Evolutionary conservation across 306 rosid species (phyloP).

Genomic region (Fagus crenata): DNA sequence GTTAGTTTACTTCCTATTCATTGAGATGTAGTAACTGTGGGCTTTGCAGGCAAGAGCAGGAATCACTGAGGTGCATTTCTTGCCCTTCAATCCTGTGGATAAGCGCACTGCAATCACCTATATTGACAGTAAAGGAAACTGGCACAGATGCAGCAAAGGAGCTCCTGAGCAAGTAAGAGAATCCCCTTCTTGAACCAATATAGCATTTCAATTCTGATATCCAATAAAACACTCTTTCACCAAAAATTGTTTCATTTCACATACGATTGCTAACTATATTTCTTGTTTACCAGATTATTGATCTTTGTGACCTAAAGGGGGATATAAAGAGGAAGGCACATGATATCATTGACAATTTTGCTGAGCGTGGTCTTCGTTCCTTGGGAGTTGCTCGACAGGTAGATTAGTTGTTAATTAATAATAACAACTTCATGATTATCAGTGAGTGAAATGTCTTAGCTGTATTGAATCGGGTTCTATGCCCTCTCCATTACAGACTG

Average conservation of each 20-base stretch:
- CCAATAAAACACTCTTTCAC: neutral
- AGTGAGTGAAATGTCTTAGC: neutral
- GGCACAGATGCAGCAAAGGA: constrained; percentile 90
- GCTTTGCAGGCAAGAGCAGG: constrained; percentile 78
- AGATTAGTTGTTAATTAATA: constrained; percentile 27
- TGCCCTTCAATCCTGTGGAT: constrained; percentile 88
- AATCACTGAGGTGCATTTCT: constrained; percentile 81
- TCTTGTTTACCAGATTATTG: constrained; percentile 58
- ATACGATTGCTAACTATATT: constrained; percentile 17
- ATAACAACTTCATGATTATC: neutral
- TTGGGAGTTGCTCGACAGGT: constrained; percentile 78
- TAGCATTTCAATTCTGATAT: neutral
- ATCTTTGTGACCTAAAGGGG: constrained; percentile 70
- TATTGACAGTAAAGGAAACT: constrained; percentile 54
- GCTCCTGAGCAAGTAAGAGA: constrained; percentile 86
- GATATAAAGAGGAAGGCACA: constrained; percentile 56
- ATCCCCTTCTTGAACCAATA: neutral
- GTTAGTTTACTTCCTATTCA: constrained; percentile 12
- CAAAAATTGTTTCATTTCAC: neutral
- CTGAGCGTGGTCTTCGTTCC: constrained; percentile 81
- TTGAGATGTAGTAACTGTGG: neutral
- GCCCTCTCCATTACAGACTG: constrained; percentile 45
- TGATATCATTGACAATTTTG: constrained; percentile 56
- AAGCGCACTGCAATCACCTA: constrained; percentile 90
- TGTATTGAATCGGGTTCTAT: neutral